These are phyloP conservation scores for Magnaporthiopsis poae DNA, from an alignment of 2,329 filamentous ascomycete species.

Conservation along the genomic window DNA sequence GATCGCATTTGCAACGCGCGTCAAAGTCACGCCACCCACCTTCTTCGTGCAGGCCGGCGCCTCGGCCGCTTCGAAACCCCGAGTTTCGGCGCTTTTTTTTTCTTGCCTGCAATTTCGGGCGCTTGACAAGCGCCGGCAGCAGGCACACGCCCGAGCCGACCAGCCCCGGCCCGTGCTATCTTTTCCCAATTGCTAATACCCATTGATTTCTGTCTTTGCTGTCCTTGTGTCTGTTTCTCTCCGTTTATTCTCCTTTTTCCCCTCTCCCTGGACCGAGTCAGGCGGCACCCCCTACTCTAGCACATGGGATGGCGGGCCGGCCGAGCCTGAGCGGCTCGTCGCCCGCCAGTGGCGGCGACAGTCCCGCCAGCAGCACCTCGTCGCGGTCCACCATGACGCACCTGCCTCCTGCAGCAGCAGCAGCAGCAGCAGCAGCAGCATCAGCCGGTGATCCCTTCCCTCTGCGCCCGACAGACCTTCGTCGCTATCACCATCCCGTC, in stretches of 20 bases:
- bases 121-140: not conserved
- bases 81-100: not conserved
- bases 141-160: not conserved
- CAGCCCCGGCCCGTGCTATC: not conserved
- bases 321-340: not conserved
- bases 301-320: not conserved
- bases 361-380: not conserved
- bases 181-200: not conserved
- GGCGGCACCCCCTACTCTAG: no score
- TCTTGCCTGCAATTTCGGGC: not conserved
- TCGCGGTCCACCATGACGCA: not conserved
- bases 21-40: not conserved
- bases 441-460: not conserved
- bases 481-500: not conserved
- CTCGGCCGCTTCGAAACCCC: conserved; percentile 13
- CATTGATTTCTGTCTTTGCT: not conserved
- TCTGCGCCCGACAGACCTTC: not conserved
- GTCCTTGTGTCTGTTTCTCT: not conserved
- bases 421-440: no score
- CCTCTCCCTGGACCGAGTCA: not conserved
- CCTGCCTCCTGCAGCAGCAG: not conserved
- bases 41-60: conserved; percentile 8
- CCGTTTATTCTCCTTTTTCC: not conserved
- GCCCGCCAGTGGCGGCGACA: not conserved
- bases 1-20: not conserved